phyloP scores from a whole-genome alignment of 768 basidiomycete species.

The Suillus sp. region DNA sequence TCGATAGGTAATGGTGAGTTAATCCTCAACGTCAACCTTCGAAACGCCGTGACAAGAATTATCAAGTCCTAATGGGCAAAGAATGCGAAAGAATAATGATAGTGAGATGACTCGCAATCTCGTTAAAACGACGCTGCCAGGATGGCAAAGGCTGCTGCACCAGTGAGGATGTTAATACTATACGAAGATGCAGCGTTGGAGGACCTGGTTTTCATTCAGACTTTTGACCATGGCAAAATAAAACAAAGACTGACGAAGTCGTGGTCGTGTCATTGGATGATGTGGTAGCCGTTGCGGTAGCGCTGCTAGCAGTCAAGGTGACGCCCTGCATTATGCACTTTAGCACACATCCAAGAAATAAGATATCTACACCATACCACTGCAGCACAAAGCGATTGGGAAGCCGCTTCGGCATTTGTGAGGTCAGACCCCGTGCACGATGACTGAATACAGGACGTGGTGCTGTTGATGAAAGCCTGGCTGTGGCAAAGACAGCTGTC shows the following conservation, averaged over 20 bases:
- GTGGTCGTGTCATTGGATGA: conserved; percentile 17
- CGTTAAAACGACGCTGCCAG: conserved; percentile 20
- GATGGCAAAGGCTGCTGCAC: conserved; percentile 16
- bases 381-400: conserved; percentile 45
- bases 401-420: conserved; percentile 39
- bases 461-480: conserved; percentile 44
- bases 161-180: conserved; percentile 17
- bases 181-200: conserved; percentile 12
- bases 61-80: not conserved
- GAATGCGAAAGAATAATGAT: conserved; percentile 7
- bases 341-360: conserved; percentile 9
- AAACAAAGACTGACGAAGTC: conserved; percentile 14
- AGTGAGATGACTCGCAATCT: not conserved
- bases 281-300: conserved; percentile 26
- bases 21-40: not conserved
- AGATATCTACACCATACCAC: conserved; percentile 45
- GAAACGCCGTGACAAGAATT: not conserved
- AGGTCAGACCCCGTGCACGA: conserved; percentile 54
- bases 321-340: conserved; percentile 46
- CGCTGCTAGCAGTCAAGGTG: conserved; percentile 42
- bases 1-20: not conserved
- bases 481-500: conserved; percentile 59
- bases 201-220: not conserved
- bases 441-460: conserved; percentile 49
- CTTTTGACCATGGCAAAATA: not conserved